Evolutionary conservation across 768 basidiomycete genomes (phyloP).

Genomic region (Tylopilus rubrobrunneus): DNA sequence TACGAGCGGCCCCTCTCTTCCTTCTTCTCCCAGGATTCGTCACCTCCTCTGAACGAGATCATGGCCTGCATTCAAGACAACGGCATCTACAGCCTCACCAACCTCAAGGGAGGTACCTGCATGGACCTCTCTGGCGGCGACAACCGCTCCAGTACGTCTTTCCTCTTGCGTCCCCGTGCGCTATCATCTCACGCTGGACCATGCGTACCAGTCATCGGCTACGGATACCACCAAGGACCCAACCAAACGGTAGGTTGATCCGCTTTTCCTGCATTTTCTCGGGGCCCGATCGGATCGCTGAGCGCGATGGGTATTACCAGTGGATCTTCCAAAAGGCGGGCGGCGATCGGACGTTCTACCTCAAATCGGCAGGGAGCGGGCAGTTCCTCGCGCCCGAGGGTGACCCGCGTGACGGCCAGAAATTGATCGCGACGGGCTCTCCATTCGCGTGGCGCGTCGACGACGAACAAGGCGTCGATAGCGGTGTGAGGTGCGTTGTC

Average conservation of each 20-base stretch:
- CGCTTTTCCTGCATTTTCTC: background rate
- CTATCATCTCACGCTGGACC: background rate
- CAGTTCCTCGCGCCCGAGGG: conserved; percentile 40
- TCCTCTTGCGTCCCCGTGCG: background rate
- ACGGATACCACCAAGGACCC: conserved; percentile 34
- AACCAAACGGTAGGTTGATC: conserved; percentile 45
- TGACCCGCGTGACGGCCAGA: conserved; percentile 33
- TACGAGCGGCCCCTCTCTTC: background rate
- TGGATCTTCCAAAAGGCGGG: conserved; percentile 39
- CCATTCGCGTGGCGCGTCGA: conserved; percentile 50
- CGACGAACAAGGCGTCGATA: conserved; percentile 37
- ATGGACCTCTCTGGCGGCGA: conserved; percentile 55
- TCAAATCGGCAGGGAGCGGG: conserved; percentile 41
- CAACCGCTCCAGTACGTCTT: conserved; percentile 39
- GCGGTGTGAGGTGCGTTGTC: conserved; percentile 39
- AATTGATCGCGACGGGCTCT: conserved; percentile 34
- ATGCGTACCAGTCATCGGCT: conserved; percentile 45
- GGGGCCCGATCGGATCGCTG: background rate
- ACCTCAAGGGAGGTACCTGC: conserved; percentile 48
- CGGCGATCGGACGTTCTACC: conserved; percentile 30
- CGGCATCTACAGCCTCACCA: conserved; percentile 42
- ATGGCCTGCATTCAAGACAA: conserved; percentile 34
- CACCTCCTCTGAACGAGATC: background rate
- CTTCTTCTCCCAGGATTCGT: background rate
- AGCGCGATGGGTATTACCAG: conserved; percentile 22